phyloP scores from a whole-genome alignment of 805 yeast species.

The Metschnikowia picachoensis region DNA sequence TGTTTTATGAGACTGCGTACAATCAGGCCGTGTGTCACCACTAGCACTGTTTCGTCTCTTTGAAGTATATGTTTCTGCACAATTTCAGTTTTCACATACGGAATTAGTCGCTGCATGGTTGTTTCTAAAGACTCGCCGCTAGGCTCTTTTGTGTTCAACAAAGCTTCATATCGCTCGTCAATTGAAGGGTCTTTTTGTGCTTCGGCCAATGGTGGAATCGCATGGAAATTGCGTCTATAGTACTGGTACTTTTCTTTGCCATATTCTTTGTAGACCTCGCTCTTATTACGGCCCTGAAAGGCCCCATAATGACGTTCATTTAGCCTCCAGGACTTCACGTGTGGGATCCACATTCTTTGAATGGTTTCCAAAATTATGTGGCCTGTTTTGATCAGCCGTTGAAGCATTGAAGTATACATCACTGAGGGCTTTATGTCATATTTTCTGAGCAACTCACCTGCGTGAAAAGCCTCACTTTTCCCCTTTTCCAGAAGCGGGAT shows the following conservation, averaged over 20 bases:
- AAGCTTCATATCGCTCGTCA: conserved; percentile 34
- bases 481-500: conserved; percentile 38
- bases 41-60: conserved; percentile 28
- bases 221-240: conserved; percentile 35
- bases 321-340: conserved; percentile 37
- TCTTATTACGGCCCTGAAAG: conserved; percentile 39
- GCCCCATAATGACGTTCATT: conserved; percentile 44
- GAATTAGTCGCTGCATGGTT: conserved; percentile 38
- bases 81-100: conserved; percentile 31
- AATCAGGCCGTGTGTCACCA: conserved; percentile 43
- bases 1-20: conserved; percentile 40
- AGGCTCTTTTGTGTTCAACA: conserved; percentile 26
- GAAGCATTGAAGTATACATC: conserved; percentile 38
- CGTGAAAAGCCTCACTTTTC: conserved; percentile 34
- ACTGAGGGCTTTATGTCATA: conserved; percentile 28
- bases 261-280: conserved; percentile 31
- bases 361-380: conserved; percentile 32
- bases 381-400: conserved; percentile 41
- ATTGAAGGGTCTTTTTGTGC: conserved; percentile 28
- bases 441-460: conserved; percentile 32
- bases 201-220: conserved; percentile 34
- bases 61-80: conserved; percentile 22
- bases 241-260: conserved; percentile 38
- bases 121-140: conserved; percentile 38
- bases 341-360: conserved; percentile 34